A percentile compares a stretch with the other conserved stretches of the same genome.
Conservation (phyloP, 306 rosid species). For the Prunus padus region DNA sequence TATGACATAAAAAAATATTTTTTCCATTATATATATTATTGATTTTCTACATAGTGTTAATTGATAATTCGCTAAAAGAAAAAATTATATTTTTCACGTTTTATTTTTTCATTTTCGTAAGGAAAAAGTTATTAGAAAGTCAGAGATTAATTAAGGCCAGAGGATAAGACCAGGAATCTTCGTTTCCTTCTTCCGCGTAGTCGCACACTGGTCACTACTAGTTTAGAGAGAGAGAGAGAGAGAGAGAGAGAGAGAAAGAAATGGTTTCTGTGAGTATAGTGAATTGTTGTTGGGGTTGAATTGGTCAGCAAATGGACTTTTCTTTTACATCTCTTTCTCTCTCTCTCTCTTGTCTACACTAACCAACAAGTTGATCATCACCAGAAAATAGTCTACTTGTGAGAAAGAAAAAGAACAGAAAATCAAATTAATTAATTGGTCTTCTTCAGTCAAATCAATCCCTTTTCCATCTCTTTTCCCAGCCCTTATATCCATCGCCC, state of each 20-base stretch:
- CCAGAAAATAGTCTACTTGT: conserved; percentile 19
- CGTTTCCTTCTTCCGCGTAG: conserved; percentile 51
- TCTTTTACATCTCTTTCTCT: not conserved
- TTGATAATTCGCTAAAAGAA: no score
- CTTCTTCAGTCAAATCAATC: conserved; percentile 35
- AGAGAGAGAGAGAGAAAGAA: not conserved
- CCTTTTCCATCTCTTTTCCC: conserved; percentile 42
- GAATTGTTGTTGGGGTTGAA: conserved; percentile 17
- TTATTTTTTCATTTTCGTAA: no score
- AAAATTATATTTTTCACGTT: no score
- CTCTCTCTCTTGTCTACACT: not conserved
- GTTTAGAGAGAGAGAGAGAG: not conserved
- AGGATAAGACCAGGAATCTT: conserved; percentile 42
- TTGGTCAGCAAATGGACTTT: conserved; percentile 36
- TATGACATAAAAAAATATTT: no score
- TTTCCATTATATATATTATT: no score
- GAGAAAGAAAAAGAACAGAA: not conserved
- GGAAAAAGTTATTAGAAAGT: not conserved
- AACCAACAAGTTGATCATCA: not conserved
- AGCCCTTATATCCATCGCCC: conserved; percentile 22
- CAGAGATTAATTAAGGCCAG: not conserved
- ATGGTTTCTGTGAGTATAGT: not conserved
- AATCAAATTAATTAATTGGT: not conserved
- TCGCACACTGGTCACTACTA: conserved; percentile 18
- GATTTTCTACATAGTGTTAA: no score